Base-by-base conservation (phyloP, 2,329 filamentous ascomycete genomes). In the Mycogone perniciosa region DNA sequence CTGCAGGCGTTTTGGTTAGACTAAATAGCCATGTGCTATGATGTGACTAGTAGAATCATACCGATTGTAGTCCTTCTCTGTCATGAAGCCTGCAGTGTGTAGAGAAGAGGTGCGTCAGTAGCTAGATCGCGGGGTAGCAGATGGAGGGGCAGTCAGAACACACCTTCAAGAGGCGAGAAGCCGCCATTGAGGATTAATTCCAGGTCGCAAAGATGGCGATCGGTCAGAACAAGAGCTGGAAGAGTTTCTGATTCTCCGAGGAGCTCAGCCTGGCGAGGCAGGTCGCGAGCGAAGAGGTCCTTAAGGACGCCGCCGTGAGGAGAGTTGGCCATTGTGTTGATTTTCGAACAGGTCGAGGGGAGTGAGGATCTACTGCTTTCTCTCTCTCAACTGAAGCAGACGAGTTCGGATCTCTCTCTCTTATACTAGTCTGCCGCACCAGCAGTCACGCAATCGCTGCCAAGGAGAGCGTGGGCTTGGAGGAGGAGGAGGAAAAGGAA, bases 101-200 rank as follows among this genome's bases (percentile, higher is more conserved):
- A 37, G 49, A 42, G 13, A 30, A 26, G 20, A 27, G 9, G 5
- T 7, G 20, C 7, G 46, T 45, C 29, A 46, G 46, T 27, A 8
- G 41, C 26, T 11, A 39, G 35, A 26, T 20, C 46, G 43, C 40
- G 29, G 40, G 50, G 42, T 46, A 44, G n/a, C 40, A 37, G 13
- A 43, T 7, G 34, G 48, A 40, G 40, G 42, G 29, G 29, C 43
- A 26, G 34, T 35, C 31, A 52, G 45, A 40, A 79, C 83, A 57
- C 64, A 95, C 91, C 93, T 82, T 99, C 92, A 38, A 99, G 82
- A 53, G 93, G 93, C 58, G 91, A 96, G 77, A 99, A 99, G 59
- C 93, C 93, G 68, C 93, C 93, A 71, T 90, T 97, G 71, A 99
- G 84, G 66, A 99, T 90, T 72, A 99, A 75, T 75, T 99, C 93